Base-by-base conservation (phyloP, 352 stramenopile species). In the Globisporangium cylindrosporum region DNA sequence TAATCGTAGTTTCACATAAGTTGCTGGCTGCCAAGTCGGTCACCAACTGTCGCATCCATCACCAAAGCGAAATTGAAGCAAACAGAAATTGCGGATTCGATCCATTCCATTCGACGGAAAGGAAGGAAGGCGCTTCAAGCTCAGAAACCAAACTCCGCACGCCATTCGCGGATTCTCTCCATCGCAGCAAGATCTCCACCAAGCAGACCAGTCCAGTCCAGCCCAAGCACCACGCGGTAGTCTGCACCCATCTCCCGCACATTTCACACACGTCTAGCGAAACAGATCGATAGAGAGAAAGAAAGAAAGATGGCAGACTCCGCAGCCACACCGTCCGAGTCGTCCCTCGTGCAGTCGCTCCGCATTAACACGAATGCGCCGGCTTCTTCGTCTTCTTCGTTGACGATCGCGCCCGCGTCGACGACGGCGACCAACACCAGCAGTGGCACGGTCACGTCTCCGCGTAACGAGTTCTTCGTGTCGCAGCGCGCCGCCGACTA, bases 391-490 rank as follows among this genome's bases (percentile, higher is more conserved):
- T 27, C 46, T 25, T 41, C 46, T 14, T 24, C 70, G 29, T 10
- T 56, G 27, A 55, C 58, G 15, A 54, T 59, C 46, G 56, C 53
- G 0, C 18, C 56, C 8, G 34, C 56, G 5, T 18, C 43, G 5
- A 9, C 29, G 29, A 34, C 49, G 2, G 3, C 67, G 54, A 55
- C 48, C 15, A 60, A 63, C 64, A 61, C 10, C 53, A 65, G 56
- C 48, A 59, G 15, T n/a, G 12, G 25, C 49, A 24, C 38, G 0
- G 70, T 76, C 5, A 59, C 82, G 62, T 93, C 84, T 8, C 84
- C 84, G 25, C 78, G 81, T 38, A 90, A 90, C 56, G 84, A 93
- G 25, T 93, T 93, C 66, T 88, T 87, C 55, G 84, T 93, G 20
- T 93, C 84, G 24, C 84, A 93, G 66, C 81, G 84, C 61, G 76